These are phyloP conservation scores for Sphaerulina musiva DNA, from an alignment of 2,329 filamentous ascomycete species.

Conservation along the genomic window DNA sequence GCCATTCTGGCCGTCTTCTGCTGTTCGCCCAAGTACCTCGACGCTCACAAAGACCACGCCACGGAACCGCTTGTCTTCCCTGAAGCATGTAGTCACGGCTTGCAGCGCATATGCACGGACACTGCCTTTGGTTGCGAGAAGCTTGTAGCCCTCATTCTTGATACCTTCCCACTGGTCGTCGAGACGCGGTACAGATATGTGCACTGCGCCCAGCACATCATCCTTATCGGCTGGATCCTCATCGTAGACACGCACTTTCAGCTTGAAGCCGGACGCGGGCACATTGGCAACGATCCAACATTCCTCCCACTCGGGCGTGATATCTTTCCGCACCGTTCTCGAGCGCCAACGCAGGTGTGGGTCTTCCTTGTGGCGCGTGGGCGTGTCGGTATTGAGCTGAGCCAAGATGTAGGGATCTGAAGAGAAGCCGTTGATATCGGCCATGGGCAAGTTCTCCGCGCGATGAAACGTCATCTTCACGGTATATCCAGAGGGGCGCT, in stretches of 20 bases:
- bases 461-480: constrained; percentile 77
- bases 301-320: constrained; percentile 73
- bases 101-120: constrained; percentile 78
- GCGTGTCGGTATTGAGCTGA: constrained; percentile 64
- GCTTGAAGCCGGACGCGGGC: constrained; percentile 68
- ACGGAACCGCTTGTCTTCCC: constrained; percentile 57
- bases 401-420: constrained; percentile 79
- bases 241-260: constrained; percentile 84
- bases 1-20: constrained; percentile 53
- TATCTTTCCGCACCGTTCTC: constrained; percentile 63
- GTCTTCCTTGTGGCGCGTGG: constrained; percentile 77
- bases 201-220: constrained; percentile 81
- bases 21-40: constrained; percentile 68
- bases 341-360: constrained; percentile 68
- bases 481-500: constrained; percentile 67
- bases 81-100: constrained; percentile 58
- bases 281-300: constrained; percentile 87
- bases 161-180: constrained; percentile 63
- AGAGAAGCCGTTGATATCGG: constrained; percentile 68
- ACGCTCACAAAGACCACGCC: constrained; percentile 67
- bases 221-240: constrained; percentile 83
- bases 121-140: constrained; percentile 79
- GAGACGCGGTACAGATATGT: constrained; percentile 57
- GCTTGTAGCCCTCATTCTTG: constrained; percentile 56
- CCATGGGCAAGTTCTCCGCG: constrained; percentile 73